Evolutionary conservation across 306 rosid species (phyloP).

Genomic region (Sindora glabra): DNA sequence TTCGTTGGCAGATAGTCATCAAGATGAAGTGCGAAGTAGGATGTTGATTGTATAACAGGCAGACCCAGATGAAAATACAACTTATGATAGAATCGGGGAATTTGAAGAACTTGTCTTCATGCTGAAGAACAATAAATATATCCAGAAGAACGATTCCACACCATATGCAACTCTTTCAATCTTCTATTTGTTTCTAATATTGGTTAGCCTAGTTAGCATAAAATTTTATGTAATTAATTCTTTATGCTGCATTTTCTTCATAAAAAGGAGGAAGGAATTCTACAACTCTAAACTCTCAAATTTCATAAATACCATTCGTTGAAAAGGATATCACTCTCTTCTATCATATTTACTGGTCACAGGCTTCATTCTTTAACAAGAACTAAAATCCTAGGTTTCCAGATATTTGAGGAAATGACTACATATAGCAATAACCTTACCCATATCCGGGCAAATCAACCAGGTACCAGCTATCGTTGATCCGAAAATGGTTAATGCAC

Average conservation of each 20-base stretch:
- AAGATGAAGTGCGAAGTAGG: neutral
- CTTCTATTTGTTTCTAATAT: too few relatives aligned
- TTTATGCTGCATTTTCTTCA: too few relatives aligned
- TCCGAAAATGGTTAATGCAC: slow-evolving; percentile 91
- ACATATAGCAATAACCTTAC: slow-evolving; percentile 32
- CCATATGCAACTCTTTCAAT: neutral
- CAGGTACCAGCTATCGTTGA: slow-evolving; percentile 85
- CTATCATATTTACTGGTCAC: neutral
- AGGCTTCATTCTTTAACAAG: neutral
- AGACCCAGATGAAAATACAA: neutral
- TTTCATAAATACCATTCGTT: slow-evolving; percentile 4
- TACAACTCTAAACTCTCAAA: neutral
- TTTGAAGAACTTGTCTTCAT: neutral
- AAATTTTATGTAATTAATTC: too few relatives aligned
- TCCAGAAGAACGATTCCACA: neutral
- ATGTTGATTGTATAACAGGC: neutral
- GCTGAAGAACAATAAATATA: neutral
- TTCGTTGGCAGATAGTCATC: neutral
- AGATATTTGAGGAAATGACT: neutral
- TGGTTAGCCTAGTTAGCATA: too few relatives aligned
- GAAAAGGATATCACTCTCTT: neutral
- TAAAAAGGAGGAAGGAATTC: neutral
- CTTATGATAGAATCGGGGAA: neutral
- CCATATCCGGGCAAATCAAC: slow-evolving; percentile 99
- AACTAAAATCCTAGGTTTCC: neutral